Evolutionary conservation across 75 land plant species (phyloP), one percentile per base, ranked within the genome.

Genomic region (Selaginella moellendorffii): DNA sequence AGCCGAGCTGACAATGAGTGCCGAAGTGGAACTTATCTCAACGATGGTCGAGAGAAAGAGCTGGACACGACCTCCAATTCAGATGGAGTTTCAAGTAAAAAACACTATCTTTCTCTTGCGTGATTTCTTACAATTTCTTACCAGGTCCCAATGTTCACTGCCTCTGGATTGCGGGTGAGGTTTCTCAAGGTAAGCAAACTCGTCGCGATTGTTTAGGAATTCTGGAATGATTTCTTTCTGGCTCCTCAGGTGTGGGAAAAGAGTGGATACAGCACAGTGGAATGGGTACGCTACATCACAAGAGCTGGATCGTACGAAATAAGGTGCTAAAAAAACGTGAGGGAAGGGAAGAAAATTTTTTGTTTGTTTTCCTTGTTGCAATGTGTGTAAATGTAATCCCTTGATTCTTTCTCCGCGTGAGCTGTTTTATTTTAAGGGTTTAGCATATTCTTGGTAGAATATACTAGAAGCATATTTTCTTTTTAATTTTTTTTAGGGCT

Each of bases 71-170:
- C 91, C 99, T 24, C 99, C 99, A 20, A 95, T 95, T 69, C 99
- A 95, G 62, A 95, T 95, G 99, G 99, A 95, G 66, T 95, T 95
- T 54, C 99, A 95, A 90, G 99, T 87, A 21, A 21, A 31, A 52
- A 5, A 31, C 2, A 1, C n/a, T 18, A 31, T 25, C 17, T 27
- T 21, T 28, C 12, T 46, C 0, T 61, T 21, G 30, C 0, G 24
- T 65, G 24, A n/a, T 14, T 25, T 52, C 20, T 26, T 26, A 65
- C 12, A 24, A 46, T 28, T 14, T 54, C 31, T 19, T 31, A 51
- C 24, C 85, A 88, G 97, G 97, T 92, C 69, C 97, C 96, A 1
- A 92, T 92, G 97, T 92, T 92, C 68, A 92, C 97, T 18, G 97
- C 97, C 46, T 92, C 96, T 52, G 97, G 97, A 8, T 68, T 92